Base-by-base conservation (phyloP, 495 filamentous ascomycete species). In the Zalerion maritima region DNA sequence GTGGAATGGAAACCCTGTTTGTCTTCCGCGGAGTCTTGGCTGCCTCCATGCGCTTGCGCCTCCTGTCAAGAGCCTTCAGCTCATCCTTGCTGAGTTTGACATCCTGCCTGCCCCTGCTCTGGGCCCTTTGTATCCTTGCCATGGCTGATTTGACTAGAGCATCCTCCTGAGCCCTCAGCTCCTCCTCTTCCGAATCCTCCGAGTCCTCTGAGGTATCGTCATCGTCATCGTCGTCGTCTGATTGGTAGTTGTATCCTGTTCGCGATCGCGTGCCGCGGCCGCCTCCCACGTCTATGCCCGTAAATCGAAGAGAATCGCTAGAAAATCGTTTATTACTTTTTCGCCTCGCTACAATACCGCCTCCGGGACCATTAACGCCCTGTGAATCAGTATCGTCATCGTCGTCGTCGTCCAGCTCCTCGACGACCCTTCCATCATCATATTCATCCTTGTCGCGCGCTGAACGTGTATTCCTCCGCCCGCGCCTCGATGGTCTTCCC, bases 401-500 rank as follows among this genome's bases (percentile, higher is more conserved):
- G 17, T 30, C 34, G 2, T 36, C 34, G 16, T 36, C 60, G 16
- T 72, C 69, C 43, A 85, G 43, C 53, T 85, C 82, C 56, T 86
- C 71, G 43, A 86, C 67, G 53, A 59, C 42, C 50, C 64, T 40
- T 63, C 58, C 54, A 47, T 53, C 55, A 58, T 18, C 45, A 28
- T 57, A 42, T 28, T 55, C 64, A 46, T 57, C 60, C 57, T 58
- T 61, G 50, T 67, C 63, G 51, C 70, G 60, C 57, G 67, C 58
- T 52, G 58, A 63, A 49, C 58, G 54, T 52, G 54, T 60, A 51
- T 60, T 60, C 49, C 68, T 71, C 64, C 72, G 69, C 58, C 67
- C 72, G 70, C 75, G 78, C 79, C 79, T 71, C 44, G 81, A 77
- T 86, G 83, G 83, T 92, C 85, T 93, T 92, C 83, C 85, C 85